Evolutionary conservation across 208 protist species (phyloP).

Genomic region (Leishmania gerbilli): DNA sequence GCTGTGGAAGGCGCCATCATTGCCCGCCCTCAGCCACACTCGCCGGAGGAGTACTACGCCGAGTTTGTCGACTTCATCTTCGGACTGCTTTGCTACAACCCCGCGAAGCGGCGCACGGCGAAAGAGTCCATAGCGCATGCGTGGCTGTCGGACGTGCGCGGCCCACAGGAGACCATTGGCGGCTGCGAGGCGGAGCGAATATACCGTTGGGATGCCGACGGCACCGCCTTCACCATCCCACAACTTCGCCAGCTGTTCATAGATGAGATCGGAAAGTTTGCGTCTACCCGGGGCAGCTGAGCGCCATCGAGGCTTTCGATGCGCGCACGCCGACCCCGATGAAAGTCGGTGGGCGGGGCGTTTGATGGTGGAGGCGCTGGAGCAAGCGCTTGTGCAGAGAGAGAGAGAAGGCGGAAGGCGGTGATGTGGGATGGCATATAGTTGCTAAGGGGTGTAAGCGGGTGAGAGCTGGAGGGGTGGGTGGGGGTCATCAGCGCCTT

Average conservation of each 20-base stretch:
- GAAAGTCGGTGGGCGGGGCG: neutral
- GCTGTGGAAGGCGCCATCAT: constrained; percentile 11
- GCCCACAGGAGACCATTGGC: constrained; percentile 40
- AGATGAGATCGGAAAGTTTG: constrained; percentile 62
- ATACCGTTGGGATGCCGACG: constrained; percentile 59
- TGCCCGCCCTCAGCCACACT: constrained; percentile 7
- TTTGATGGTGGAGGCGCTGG: neutral
- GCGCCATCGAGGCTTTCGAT: neutral
- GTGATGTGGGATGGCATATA: neutral
- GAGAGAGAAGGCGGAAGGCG: too few species aligned
- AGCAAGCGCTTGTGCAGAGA: neutral
- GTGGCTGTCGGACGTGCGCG: constrained; percentile 66
- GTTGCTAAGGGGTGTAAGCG: neutral
- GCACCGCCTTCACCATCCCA: constrained; percentile 35
- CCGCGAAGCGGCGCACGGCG: constrained; percentile 92
- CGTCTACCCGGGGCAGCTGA: constrained; percentile 10
- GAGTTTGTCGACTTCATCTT: constrained; percentile 90
- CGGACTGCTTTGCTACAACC: constrained; percentile 93
- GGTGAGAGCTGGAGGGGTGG: neutral
- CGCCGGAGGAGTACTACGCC: constrained; percentile 45
- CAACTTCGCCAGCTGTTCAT: constrained; percentile 65
- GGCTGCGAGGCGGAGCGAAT: constrained; percentile 42
- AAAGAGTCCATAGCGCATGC: constrained; percentile 90
- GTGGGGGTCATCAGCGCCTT: neutral
- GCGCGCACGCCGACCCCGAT: neutral